Percentiles rank a stretch among this genome's conserved stretches.
Conservation (phyloP, 768 basidiomycete species). For the Tricholoma hemisulphureum region DNA sequence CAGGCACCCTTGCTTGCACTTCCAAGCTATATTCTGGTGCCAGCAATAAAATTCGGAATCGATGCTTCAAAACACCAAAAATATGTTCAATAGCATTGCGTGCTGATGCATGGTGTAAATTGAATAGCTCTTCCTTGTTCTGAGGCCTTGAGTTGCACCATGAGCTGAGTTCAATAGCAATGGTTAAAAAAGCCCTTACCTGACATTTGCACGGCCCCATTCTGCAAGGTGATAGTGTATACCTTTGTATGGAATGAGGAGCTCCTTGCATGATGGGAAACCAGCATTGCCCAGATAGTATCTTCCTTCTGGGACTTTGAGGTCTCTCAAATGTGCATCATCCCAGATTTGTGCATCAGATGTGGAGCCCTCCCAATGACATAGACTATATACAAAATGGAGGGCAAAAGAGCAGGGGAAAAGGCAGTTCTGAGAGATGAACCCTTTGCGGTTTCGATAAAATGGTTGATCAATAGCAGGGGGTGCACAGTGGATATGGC, state of each 20-base stretch:
- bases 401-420: background rate
- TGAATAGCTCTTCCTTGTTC: background rate
- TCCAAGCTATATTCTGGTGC: no score
- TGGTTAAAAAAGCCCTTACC: background rate
- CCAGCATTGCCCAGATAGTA: no score
- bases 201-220: no score
- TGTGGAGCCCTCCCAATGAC: background rate
- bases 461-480: background rate
- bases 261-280: no score
- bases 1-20: slow-evolving; percentile 13
- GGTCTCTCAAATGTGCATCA: background rate
- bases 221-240: background rate
- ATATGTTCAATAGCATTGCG: no score
- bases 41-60: no score
- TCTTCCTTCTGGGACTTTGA: background rate
- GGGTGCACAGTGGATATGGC: no score
- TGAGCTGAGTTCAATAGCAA: background rate
- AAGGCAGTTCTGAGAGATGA: no score
- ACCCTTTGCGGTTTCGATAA: no score
- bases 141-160: background rate
- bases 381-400: background rate
- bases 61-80: no score
- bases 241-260: background rate
- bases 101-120: no score
- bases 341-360: no score